Evolutionary conservation across 257 asterid species (phyloP).

Genomic region (Lycium ferocissimum): DNA sequence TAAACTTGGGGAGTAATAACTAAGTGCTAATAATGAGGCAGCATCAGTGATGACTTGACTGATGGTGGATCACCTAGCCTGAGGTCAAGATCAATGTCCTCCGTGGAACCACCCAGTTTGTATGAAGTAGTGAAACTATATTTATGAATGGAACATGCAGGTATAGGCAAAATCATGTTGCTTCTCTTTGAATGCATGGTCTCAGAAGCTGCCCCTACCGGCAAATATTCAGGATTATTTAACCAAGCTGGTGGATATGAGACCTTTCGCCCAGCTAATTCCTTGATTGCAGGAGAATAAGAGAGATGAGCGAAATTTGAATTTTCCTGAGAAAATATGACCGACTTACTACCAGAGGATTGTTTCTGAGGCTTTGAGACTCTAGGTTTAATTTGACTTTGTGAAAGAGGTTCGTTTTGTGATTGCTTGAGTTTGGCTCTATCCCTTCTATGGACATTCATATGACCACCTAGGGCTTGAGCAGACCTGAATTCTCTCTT

Average conservation of each 20-base stretch:
- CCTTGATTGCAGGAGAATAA: background rate
- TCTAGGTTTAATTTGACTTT: background rate
- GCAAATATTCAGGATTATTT: too few relatives aligned
- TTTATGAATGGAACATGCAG: too few relatives aligned
- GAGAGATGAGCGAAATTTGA: too few relatives aligned
- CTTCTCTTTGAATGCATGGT: slow-evolving; percentile 41
- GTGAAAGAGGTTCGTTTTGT: slow-evolving; percentile 26
- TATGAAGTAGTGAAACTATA: slow-evolving; percentile 22
- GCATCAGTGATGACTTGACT: slow-evolving; percentile 38
- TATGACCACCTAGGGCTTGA: slow-evolving; percentile 22
- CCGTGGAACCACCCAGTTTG: slow-evolving; percentile 21
- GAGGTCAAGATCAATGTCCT: slow-evolving; percentile 78
- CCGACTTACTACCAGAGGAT: background rate
- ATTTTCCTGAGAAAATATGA: background rate
- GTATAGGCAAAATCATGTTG: slow-evolving; percentile 34
- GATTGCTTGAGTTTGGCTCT: background rate
- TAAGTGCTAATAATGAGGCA: too few relatives aligned
- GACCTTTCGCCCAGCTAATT: background rate
- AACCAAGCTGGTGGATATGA: background rate
- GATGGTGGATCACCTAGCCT: slow-evolving; percentile 65
- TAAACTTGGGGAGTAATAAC: background rate
- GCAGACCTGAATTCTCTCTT: background rate
- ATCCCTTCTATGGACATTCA: slow-evolving; percentile 14
- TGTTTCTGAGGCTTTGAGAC: background rate
- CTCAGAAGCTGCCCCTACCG: background rate